Evolutionary conservation across 2,329 filamentous ascomycete species (phyloP), one percentile per base, ranked within the genome.

Genomic region (Fusarium keratoplasticum): DNA sequence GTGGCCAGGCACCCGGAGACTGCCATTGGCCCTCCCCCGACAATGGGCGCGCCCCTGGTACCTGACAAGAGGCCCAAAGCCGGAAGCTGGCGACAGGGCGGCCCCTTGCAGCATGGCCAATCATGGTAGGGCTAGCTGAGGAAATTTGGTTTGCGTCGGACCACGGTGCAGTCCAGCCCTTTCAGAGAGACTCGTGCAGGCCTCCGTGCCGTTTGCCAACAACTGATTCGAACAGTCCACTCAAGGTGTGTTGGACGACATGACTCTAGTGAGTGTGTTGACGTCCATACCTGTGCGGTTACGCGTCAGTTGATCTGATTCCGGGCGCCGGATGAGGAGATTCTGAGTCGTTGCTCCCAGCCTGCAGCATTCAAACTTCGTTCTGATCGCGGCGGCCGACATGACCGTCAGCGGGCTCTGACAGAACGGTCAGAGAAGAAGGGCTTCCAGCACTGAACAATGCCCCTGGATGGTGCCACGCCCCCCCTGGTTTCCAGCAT

Each of bases 1-100:
- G 50, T 60, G 63, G 50, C 40, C 71, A 73, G 71, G 71, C 44
- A 73, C 71, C 29, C 64, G 11, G 16, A 44, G 36, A 38, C 38
- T 69, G 57, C 47, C 61, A 82, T 82, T 82, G 81, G 81, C 55
- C 69, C 67, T 75, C 61, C 69, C 66, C 62, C 50, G 61, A 63
- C 61, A 47, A n/a, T 50, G 40, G 29, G 55, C 18, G 57, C 60
- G 42, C 42, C 70, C 60, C 63, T 60, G 69, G 78, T 79, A 74
- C 79, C 79, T 79, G 79, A 76, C 70, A 73, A 71, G 65, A 66
- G 29, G 33, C 40, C 62, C 69, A 70, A 64, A 76, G 69, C 67
- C 62, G 59, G 72, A 76, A 74, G 71, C 57, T 77, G 77, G 64
- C 55, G 63, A 69, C 74, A 72, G 63, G 71, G 63, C 70, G 61